Evolutionary conservation across 176 grass and related monocot genomes (phyloP).

Genomic region (barley (Hordeum vulgare)): DNA sequence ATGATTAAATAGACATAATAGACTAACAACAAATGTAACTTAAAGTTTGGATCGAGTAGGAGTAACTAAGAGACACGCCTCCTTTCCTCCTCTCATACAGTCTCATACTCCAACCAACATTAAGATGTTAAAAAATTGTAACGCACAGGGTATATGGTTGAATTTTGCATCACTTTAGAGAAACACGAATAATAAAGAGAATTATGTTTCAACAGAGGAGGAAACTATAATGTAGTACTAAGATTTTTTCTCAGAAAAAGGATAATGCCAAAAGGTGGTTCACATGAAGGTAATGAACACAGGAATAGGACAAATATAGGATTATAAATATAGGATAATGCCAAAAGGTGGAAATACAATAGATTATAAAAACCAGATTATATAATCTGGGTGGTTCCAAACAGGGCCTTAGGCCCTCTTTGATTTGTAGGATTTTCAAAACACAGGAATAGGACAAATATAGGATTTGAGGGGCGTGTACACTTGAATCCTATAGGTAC

Average conservation of each 20-base stretch:
- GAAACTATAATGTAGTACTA: not conserved
- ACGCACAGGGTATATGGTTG: not conserved
- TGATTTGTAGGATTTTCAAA: too few species aligned
- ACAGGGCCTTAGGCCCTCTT: too few species aligned
- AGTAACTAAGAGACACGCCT: slow-evolving; percentile 5
- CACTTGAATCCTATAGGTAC: too few species aligned
- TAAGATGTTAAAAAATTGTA: not conserved
- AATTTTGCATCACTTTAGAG: not conserved
- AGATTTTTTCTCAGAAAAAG: not conserved
- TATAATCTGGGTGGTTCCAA: too few species aligned
- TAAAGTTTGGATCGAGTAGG: not conserved
- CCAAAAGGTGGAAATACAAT: too few species aligned
- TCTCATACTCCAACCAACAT: not conserved
- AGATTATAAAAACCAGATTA: too few species aligned
- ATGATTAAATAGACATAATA: not conserved
- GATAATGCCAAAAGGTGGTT: not conserved
- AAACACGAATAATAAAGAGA: not conserved
- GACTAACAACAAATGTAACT: not conserved
- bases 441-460: too few species aligned
- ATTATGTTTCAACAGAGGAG: not conserved
- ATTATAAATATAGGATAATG: too few species aligned
- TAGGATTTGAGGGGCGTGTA: too few species aligned
- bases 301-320: too few species aligned
- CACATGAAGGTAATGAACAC: slow-evolving; percentile 20
- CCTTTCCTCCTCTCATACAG: not conserved